Percentiles rank a stretch among this genome's conserved stretches.
Evolutionary conservation across 2,329 filamentous ascomycete genomes (phyloP).

Genomic region (Xylaria sp.): DNA sequence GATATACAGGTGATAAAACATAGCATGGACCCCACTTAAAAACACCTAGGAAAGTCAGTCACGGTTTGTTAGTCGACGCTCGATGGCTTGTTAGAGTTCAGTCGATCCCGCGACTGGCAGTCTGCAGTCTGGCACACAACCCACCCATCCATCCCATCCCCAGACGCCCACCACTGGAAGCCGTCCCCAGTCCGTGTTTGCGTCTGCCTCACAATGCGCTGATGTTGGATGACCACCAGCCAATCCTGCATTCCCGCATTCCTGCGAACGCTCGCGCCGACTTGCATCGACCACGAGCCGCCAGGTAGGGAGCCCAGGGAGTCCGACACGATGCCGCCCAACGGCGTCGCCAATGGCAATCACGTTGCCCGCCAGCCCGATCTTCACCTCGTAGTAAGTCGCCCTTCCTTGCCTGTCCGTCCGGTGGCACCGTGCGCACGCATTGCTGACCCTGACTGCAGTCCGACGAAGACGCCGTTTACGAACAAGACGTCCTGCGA

Average conservation of each 20-base stretch:
- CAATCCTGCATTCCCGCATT: conserved; percentile 30
- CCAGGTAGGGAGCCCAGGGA: conserved; percentile 6
- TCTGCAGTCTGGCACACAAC: conserved; percentile 1
- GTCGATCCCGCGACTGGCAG: conserved; percentile 32
- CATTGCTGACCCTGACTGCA: conserved; percentile 53
- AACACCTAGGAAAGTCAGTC: conserved; percentile 36
- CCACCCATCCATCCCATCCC: conserved; percentile 13
- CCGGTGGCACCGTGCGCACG: neutral
- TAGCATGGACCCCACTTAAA: conserved; percentile 25
- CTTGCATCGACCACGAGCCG: conserved; percentile 26
- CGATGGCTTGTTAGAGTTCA: conserved; percentile 20
- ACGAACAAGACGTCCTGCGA: conserved; percentile 94
- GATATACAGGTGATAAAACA: neutral
- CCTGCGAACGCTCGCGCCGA: conserved; percentile 37
- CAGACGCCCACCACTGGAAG: conserved; percentile 22
- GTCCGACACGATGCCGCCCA: conserved; percentile 46
- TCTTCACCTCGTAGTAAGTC: conserved; percentile 59
- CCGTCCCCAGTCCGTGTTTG: conserved; percentile 8
- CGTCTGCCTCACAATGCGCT: conserved; percentile 36
- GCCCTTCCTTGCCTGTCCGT: neutral
- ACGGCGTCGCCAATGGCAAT: conserved; percentile 47
- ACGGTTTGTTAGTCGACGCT: conserved; percentile 31
- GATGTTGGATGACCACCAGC: conserved; percentile 29
- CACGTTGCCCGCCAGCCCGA: conserved; percentile 54
- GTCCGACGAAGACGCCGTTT: conserved; percentile 89